Percentiles rank a stretch among this genome's conserved stretches.
These are phyloP conservation scores for Trichoderma sp. DNA, from an alignment of 2,329 filamentous ascomycete species.

Conservation along the genomic window DNA sequence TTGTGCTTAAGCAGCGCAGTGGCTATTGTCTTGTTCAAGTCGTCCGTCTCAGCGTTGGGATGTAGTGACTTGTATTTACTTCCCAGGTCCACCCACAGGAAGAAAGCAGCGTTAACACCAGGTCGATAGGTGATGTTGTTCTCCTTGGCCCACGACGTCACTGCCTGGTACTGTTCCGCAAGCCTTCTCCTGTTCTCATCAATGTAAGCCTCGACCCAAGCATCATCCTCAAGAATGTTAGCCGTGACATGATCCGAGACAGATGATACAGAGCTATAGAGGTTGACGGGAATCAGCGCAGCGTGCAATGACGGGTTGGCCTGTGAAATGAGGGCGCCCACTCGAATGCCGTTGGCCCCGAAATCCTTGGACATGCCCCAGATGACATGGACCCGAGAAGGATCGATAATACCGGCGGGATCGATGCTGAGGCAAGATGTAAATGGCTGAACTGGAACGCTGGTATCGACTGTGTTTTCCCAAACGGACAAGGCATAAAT, in stretches of 20 bases:
- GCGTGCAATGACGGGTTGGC: slow-evolving; percentile 42
- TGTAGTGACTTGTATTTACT: slow-evolving; percentile 30
- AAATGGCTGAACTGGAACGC: slow-evolving; percentile 38
- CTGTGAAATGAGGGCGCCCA: slow-evolving; percentile 52
- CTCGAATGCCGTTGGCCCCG: slow-evolving; percentile 55
- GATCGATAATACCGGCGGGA: slow-evolving; percentile 46
- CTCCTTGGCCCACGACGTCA: slow-evolving; percentile 38
- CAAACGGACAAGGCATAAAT: slow-evolving; percentile 56
- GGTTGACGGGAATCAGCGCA: slow-evolving; percentile 38
- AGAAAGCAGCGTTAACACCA: slow-evolving; percentile 55
- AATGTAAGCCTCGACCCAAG: slow-evolving; percentile 47
- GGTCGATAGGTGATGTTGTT: slow-evolving; percentile 46
- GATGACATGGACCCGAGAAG: slow-evolving; percentile 51
- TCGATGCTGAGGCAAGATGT: slow-evolving; percentile 49
- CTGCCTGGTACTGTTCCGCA: slow-evolving; percentile 40
- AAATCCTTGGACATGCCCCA: slow-evolving; percentile 54
- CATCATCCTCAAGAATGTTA: slow-evolving; percentile 45
- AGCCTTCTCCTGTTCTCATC: slow-evolving; percentile 44
- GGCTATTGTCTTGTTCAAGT: slow-evolving; percentile 31
- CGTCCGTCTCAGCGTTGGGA: slow-evolving; percentile 18
- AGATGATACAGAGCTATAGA: slow-evolving; percentile 49
- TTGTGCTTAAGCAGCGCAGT: slow-evolving; percentile 32
- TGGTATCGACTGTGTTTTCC: slow-evolving; percentile 37
- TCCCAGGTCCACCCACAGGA: slow-evolving; percentile 54
- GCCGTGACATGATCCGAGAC: slow-evolving; percentile 43